These are phyloP conservation scores for Micractinium conductrix DNA, from an alignment of 139 green algal species.

Conservation along the genomic window DNA sequence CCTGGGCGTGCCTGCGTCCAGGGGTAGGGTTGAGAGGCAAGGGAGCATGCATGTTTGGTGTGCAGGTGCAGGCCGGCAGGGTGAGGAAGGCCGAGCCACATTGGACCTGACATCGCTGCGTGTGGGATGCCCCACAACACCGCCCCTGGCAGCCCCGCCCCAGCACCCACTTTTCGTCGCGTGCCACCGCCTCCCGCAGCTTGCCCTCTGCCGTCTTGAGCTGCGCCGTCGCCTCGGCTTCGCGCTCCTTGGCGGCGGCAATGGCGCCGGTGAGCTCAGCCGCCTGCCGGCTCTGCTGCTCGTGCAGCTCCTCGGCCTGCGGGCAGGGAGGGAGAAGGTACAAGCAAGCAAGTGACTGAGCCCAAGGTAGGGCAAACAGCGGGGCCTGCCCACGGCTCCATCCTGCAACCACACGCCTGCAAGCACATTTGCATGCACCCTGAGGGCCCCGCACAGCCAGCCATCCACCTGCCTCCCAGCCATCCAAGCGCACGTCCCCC, in stretches of 20 bases:
- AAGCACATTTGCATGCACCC: no score
- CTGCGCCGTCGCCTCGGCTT: slow-evolving; percentile 29
- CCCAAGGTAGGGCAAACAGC: no score
- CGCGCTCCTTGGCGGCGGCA: slow-evolving; percentile 43
- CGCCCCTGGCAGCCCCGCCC: not conserved
- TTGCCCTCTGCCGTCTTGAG: slow-evolving; percentile 41
- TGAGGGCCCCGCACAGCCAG: no score
- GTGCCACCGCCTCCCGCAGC: slow-evolving; percentile 32
- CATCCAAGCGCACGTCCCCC: no score
- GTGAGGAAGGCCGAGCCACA: no score
- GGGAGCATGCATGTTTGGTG: not conserved
- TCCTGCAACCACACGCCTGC: no score
- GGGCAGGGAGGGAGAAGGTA: not conserved
- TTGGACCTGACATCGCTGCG: no score
- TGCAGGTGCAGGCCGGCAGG: no score
- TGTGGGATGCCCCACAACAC: no score
- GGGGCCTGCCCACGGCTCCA: no score
- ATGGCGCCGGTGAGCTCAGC: slow-evolving; percentile 40
- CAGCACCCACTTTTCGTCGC: slow-evolving; percentile 17
- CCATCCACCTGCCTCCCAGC: no score
- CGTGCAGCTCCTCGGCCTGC: slow-evolving; percentile 43
- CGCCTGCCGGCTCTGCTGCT: slow-evolving; percentile 23
- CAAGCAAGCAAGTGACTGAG: not conserved
- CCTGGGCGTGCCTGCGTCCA: slow-evolving; percentile 22
- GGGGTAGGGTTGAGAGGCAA: not conserved